Evolutionary conservation across 2,329 filamentous ascomycete genomes (phyloP), one percentile per base, ranked within the genome.

Genomic region (Alternaria incomplexa): DNA sequence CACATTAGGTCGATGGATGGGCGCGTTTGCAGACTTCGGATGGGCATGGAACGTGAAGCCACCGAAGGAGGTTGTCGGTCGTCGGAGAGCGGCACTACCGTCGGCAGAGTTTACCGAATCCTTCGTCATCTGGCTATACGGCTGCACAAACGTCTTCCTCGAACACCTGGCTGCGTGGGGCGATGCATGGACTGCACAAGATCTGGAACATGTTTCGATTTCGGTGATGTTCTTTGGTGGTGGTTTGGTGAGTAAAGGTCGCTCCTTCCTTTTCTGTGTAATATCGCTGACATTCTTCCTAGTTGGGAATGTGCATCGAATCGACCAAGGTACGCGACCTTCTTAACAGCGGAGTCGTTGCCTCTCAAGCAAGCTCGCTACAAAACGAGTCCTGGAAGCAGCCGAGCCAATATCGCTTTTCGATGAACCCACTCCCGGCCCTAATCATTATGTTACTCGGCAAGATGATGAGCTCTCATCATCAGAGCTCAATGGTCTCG

Each of bases 21-120:
- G 95, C 25, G 92, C 91, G 77, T 98, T 97, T 77, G 90, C 91
- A 61, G 92, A 97, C 63, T 86, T 95, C 60, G 95, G 95, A 68
- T 98, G 95, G 95, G 93, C 93, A 0, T 97, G 95, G 95, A 98
- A 98, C 73, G 81, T 94, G 63, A 91, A 91, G 63, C 93, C 93
- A 9, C 76, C 83, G 6, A 79, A 80, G 62, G 83, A 83, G 10
- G 76, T 88, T 12, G 85, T 88, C 17, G 85, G 87, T 67, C 87
- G 85, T 74, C 91, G 90, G 87, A 88, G 88, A 54, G 79, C 84
- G 43, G 82, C 79, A 48, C 72, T 88, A 28, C 92, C 91, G 1
- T 92, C 92, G 0, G 93, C 92, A 23, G 95, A 98, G 81, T 97
- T 97, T 72, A 88, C 91, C 52, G 95, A 98, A 80, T 96, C 93